Base-by-base conservation (phyloP, 352 stramenopile species). In the Phytophthora sojae region DNA sequence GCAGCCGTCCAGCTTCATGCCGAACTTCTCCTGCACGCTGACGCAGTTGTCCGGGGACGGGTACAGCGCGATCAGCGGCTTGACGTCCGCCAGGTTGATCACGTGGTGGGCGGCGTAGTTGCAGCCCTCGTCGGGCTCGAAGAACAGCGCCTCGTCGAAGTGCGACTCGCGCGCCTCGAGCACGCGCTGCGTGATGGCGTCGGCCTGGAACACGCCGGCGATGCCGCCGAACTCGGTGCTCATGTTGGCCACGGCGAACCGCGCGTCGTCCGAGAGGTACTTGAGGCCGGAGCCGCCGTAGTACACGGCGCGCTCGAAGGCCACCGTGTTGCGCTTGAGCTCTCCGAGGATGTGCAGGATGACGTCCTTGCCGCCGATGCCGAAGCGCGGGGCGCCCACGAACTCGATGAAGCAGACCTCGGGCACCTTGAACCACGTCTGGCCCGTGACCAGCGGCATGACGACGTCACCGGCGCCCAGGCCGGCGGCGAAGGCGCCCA, bases 361-460 rank as follows among this genome's bases (percentile, higher is more conserved):
- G 19, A 91, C 81, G 71, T 95, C 88, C 62, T 95, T 95, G 21
- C 88, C 88, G 25, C 88, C 88, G 39, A 95, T 95, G 26, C 88
- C 88, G 51, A 90, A 90, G 15, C 73, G 62, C 12, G 88, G 88
- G 37, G 72, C 69, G 14, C 86, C 86, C n/a, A 86, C 71, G 52
- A 95, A 92, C 79, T 95, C 88, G 42, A 95, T 95, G 73, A 67
- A 95, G 57, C 75, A 84, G 11, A 92, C 85, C 44, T 93, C 86
- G 9, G 88, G 88, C 49, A 95, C 85, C 67, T 92, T 93, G 73
- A 95, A 93, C 88, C 88, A 95, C 49, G 88, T 95, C 73, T 95
- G 84, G 15, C 88, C 88, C 23, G 88, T 95, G 47, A 95, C 88
- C 1, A 95, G 75, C 1, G 88, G 88, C 85, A 95, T 94, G 19